Evolutionary conservation across 2,329 filamentous ascomycete genomes (phyloP).

Genomic region (Ophiostoma triangulosporum): DNA sequence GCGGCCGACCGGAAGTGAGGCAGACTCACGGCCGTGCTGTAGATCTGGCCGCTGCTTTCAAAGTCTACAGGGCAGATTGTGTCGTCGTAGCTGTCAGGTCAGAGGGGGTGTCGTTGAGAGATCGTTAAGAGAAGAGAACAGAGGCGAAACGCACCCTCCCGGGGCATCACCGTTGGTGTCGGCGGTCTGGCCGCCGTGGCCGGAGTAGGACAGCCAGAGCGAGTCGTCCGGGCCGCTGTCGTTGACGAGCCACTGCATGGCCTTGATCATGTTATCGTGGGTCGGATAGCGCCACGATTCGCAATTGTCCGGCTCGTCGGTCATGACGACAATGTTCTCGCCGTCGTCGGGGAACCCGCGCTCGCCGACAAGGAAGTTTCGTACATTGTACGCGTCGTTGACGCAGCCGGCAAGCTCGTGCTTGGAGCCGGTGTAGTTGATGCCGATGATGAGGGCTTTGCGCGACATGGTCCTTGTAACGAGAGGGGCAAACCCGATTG

Average conservation of each 20-base stretch:
- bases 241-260: constrained; percentile 44
- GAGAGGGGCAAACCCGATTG: too few species aligned
- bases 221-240: constrained; percentile 33
- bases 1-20: background rate
- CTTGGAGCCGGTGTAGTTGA: constrained; percentile 46
- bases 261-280: constrained; percentile 26
- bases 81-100: constrained; percentile 25
- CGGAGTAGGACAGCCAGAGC: constrained; percentile 44
- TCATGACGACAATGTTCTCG: constrained; percentile 24
- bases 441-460: constrained; percentile 30
- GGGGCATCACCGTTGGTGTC: constrained; percentile 26
- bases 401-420: constrained; percentile 45
- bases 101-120: background rate
- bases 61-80: constrained; percentile 42
- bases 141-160: background rate
- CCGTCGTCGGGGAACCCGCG: constrained; percentile 22
- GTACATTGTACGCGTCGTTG: constrained; percentile 24
- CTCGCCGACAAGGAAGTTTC: constrained; percentile 24
- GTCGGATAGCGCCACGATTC: constrained; percentile 23
- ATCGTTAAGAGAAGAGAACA: background rate
- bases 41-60: constrained; percentile 37
- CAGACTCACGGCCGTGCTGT: constrained; percentile 25
- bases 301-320: constrained; percentile 20
- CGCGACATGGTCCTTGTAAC: background rate
- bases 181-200: constrained; percentile 41